Evolutionary conservation across 805 yeast species (phyloP).

Genomic region (Lachancea thermotolerans): DNA sequence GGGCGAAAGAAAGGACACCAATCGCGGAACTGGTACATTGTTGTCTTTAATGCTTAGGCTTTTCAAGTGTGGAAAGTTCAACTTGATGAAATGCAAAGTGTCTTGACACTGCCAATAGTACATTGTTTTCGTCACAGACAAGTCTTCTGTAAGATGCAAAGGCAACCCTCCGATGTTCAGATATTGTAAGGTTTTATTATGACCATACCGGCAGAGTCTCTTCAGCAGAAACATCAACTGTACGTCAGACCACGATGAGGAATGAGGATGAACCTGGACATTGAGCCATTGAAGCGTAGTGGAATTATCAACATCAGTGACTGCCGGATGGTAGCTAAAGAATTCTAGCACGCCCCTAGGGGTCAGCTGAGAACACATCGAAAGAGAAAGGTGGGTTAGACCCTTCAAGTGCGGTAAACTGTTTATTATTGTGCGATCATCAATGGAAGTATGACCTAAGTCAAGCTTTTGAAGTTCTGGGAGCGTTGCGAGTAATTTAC

Average conservation of each 20-base stretch:
- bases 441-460: conserved; percentile 72
- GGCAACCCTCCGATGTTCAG: conserved; percentile 65
- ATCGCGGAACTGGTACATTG: conserved; percentile 29
- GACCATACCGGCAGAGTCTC: conserved; percentile 34
- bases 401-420: conserved; percentile 48
- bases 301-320: conserved; percentile 32
- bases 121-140: conserved; percentile 15
- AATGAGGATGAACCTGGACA: conserved; percentile 55
- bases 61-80: conserved; percentile 35
- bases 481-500: conserved; percentile 39
- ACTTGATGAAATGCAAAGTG: conserved; percentile 34
- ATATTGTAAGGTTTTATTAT: conserved; percentile 33
- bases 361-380: conserved; percentile 59
- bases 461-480: conserved; percentile 66
- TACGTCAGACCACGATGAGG: conserved; percentile 48
- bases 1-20: conserved; percentile 32
- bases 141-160: conserved; percentile 34
- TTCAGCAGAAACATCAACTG: conserved; percentile 42
- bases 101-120: conserved; percentile 28
- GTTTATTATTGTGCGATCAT: conserved; percentile 49
- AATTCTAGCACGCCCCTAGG: conserved; percentile 67
- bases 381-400: conserved; percentile 67
- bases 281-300: conserved; percentile 58
- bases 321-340: conserved; percentile 64
- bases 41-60: conserved; percentile 33